Base-by-base conservation (phyloP, 768 basidiomycete species). In the Psilocybe cyanescens region DNA sequence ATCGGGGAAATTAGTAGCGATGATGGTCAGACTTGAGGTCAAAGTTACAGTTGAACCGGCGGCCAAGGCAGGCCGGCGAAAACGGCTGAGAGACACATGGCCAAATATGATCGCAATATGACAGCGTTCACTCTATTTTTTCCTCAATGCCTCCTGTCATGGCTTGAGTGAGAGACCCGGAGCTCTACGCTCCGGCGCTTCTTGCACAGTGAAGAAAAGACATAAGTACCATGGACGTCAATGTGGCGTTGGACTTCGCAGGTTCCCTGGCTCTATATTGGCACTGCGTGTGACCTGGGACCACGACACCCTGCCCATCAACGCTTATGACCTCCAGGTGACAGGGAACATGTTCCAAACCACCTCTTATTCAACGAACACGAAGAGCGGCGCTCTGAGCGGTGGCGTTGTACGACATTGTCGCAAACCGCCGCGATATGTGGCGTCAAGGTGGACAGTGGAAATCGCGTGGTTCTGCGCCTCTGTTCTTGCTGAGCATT, bases 241-340 rank as follows among this genome's bases (percentile, higher is more conserved):
- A 54, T 12, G 53, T 60, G 59, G 59, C 53, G 58, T 54, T 46
- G 17, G 7, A 54, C 45, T 60, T 60, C 59, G 59, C 59, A 54
- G 39, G 35, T 55, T 53, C 59, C 37, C 46, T 47, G 30, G 59
- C 52, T 37, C 44, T 60, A 53, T 45, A 19, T 49, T 60, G 46
- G 37, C 52, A 60, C 30, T 59, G 14, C 59, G 59, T 60, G 59
- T 31, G 59, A 60, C 52, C 30, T 60, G 59, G 19, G 59, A 60
- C 52, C 30, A 44, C 47, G 47, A 28, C 19, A 49, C 47, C 30
- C 16, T 5, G 11, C 41, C n/a, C 41, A 44, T 44, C n/a, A 35
- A n/a, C 8, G 11, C 50, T 30, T 28, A 51, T 49, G 50, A 51
- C 50, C 47, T 49, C 17, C 47, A 1, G 30, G 14, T 51, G 50